Conservation (phyloP, 345 rosid genomes). For the Pseudoturritis turrita region DNA sequence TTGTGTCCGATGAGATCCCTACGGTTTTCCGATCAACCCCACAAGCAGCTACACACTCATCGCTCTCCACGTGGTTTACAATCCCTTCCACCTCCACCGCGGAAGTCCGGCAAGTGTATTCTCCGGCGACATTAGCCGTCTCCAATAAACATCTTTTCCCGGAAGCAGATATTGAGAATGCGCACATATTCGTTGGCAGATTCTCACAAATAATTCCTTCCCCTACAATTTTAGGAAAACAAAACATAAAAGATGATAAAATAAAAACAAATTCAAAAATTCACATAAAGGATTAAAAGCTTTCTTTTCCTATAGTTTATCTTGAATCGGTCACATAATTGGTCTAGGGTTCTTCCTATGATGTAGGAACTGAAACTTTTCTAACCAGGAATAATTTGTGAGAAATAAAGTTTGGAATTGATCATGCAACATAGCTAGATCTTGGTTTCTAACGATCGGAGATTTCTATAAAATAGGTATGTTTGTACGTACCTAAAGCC, state of each 20-base stretch:
- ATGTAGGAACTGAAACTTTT: background rate
- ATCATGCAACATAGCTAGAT: background rate
- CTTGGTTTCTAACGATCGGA: background rate
- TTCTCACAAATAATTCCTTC: constrained; percentile 64
- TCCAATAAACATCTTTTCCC: constrained; percentile 89
- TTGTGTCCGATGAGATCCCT: constrained; percentile 90
- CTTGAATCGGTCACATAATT: background rate
- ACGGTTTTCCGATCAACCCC: constrained; percentile 76
- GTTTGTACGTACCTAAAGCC: constrained; percentile 48
- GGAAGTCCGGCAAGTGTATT: constrained; percentile 77
- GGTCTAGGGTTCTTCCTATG: background rate
- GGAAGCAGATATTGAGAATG: constrained; percentile 62
- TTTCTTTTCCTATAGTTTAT: background rate
- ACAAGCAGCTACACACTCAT: constrained; percentile 66
- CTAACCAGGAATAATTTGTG: background rate
- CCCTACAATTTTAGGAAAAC: constrained; percentile 22
- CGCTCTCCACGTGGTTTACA: constrained; percentile 69
- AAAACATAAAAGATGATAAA: background rate
- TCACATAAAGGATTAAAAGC: background rate
- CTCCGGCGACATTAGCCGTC: constrained; percentile 48
- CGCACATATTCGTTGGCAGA: constrained; percentile 59
- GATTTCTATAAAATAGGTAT: background rate
- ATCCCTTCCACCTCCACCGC: constrained; percentile 73
- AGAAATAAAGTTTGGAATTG: background rate
- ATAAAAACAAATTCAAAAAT: background rate